A percentile compares a stretch with the other conserved stretches of the same genome.
phyloP scores from a whole-genome alignment of 2,329 filamentous ascomycete genomes.

The Coleophoma cylindrospora region DNA sequence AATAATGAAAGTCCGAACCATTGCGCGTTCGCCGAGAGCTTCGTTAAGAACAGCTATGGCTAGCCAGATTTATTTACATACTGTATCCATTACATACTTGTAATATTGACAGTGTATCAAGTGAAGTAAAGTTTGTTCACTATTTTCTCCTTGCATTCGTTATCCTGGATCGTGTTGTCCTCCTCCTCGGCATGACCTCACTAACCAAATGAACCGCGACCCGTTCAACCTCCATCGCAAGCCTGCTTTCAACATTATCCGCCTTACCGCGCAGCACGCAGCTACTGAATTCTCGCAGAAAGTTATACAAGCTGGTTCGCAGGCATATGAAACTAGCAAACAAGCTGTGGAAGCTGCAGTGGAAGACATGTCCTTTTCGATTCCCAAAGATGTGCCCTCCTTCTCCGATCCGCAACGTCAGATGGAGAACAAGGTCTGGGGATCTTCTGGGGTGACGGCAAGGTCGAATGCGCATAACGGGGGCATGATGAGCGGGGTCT shows the following conservation, averaged over 20 bases:
- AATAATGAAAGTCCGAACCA: no score
- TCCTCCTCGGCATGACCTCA: constrained; percentile 15
- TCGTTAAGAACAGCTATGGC: no score
- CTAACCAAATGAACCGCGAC: constrained; percentile 30
- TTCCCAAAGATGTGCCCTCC: constrained; percentile 66
- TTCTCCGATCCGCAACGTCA: constrained; percentile 61
- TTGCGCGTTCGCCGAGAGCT: no score
- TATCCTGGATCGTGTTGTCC: background rate
- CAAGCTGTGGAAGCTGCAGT: constrained; percentile 11
- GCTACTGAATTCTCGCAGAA: constrained; percentile 39
- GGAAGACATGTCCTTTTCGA: constrained; percentile 55
- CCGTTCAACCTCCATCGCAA: constrained; percentile 29
- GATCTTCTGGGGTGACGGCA: constrained; percentile 40
- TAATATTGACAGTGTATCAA: no score
- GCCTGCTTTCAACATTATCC: constrained; percentile 45
- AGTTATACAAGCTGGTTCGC: constrained; percentile 40
- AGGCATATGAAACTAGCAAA: constrained; percentile 17
- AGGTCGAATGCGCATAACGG: constrained; percentile 27
- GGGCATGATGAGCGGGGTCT: constrained; percentile 44
- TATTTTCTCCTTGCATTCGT: constrained; percentile 1
- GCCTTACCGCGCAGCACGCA: constrained; percentile 40
- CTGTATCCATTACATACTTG: no score
- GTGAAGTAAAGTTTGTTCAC: background rate
- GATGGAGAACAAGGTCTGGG: constrained; percentile 64
- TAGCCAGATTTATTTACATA: no score